Base-by-base conservation (phyloP, 2,329 filamentous ascomycete species). In the Sporothrix protearum region DNA sequence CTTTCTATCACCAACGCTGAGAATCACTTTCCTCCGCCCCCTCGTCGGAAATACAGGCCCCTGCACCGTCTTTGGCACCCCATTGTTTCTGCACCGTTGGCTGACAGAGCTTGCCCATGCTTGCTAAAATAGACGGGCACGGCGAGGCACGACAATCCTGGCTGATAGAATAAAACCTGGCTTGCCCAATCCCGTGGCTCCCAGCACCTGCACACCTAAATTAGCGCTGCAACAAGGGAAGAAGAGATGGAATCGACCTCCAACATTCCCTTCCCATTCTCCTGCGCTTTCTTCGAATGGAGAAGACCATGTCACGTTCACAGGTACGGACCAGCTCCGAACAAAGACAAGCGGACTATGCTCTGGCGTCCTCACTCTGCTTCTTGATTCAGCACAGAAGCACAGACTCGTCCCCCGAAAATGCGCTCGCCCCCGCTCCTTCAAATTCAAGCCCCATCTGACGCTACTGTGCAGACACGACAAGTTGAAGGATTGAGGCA, bases 131-230 rank as follows among this genome's bases (percentile, higher is more conserved):
- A 7, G 36, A 45, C 22, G 12, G 36, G 22, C 30, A 39, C 45
- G 25, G 36, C 36, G 47, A 39, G 64, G 19, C 28, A 19, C 36
- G 28, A 10, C 42, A 25, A 51, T 25, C 63, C 66, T 68, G 47
- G 25, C 47, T 28, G 49, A 69, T 59, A 51, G 30, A 45, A 25
- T 42, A 45, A 45, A 55, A 51, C 33, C 22, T 22, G n/a, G 28
- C 8, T 22, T 30, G 51, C 30, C 73, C 71, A 73, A 73, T 73
- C 73, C 71, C 59, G 69, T 73, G 71, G 19, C 73, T 72, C 73
- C 71, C 71, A 73, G 69, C 71, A 71, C 39, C 73, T 73, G 73
- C 73, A 71, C 59, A 49, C 63, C 57, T 47, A 12, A 33, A 33
- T 45, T 74, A 71, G 73, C 63, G 71, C 73, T 72, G 72, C 72